Conservation (phyloP, 2,329 filamentous ascomycete species). For the Sphaerulina musiva region DNA sequence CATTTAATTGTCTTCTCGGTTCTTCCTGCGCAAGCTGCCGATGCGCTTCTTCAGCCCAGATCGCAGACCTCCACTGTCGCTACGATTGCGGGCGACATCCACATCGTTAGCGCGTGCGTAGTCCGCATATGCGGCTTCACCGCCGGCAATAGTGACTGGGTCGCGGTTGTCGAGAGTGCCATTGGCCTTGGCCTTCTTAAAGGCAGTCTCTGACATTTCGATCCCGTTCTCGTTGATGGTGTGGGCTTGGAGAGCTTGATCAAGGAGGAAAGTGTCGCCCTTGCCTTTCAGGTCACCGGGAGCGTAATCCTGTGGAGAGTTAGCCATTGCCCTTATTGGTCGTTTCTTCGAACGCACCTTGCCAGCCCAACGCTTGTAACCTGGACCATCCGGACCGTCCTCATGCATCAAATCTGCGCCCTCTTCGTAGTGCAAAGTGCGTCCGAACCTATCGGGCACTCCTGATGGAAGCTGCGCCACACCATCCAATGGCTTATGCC, state of each 20-base stretch:
- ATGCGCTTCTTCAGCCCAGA: constrained; percentile 44
- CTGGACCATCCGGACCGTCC: constrained; percentile 58
- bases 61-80: constrained; percentile 29
- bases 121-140: constrained; percentile 29
- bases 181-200: constrained; percentile 32
- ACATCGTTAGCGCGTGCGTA: constrained; percentile 25
- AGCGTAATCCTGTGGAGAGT: constrained; percentile 50
- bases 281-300: constrained; percentile 77
- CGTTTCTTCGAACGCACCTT: constrained; percentile 24
- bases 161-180: constrained; percentile 28
- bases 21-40: constrained; percentile 40
- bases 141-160: constrained; percentile 31
- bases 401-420: constrained; percentile 82
- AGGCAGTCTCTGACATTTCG: constrained; percentile 40
- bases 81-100: constrained; percentile 27
- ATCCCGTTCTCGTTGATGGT: constrained; percentile 41
- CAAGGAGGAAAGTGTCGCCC: constrained; percentile 66
- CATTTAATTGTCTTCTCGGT: neutral
- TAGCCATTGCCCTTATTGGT: neutral
- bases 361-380: constrained; percentile 65
- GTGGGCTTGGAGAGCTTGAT: constrained; percentile 59
- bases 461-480: constrained; percentile 72
- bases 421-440: constrained; percentile 71
- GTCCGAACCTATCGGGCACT: constrained; percentile 59
- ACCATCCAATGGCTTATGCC: constrained; percentile 74